Evolutionary conservation across 768 basidiomycete genomes (phyloP).

Genomic region (Guyanaporus albipodus): DNA sequence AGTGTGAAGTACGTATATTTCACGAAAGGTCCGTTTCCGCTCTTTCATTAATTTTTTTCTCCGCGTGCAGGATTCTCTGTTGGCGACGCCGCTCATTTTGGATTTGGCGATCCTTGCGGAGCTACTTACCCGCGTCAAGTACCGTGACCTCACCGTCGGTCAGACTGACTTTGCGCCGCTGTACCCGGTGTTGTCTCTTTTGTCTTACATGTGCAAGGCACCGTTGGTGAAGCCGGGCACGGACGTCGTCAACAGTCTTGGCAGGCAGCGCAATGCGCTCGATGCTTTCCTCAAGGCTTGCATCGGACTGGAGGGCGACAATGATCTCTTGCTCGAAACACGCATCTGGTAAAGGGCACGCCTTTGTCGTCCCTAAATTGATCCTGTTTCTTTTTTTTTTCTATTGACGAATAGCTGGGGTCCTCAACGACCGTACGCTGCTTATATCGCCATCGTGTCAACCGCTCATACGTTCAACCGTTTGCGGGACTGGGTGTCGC

Average conservation of each 20-base stretch:
- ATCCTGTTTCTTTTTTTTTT: neutral
- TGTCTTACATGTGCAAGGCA: conserved; percentile 97
- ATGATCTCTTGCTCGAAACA: conserved; percentile 82
- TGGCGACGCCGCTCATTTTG: conserved; percentile 94
- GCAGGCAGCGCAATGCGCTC: conserved; percentile 91
- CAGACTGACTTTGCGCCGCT: conserved; percentile 72
- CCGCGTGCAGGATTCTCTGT: conserved; percentile 71
- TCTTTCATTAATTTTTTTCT: conserved; percentile 3
- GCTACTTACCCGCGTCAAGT: conserved; percentile 88
- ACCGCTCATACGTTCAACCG: conserved; percentile 16
- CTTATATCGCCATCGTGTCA: neutral
- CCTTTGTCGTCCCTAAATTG: neutral
- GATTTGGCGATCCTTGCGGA: conserved; percentile 92
- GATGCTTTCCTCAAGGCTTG: conserved; percentile 95
- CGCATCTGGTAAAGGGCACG: conserved; percentile 70
- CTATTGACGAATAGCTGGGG: conserved; percentile 4
- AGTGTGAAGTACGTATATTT: conserved; percentile 72
- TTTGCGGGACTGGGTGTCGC: too few species aligned
- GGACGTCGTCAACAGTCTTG: conserved; percentile 92
- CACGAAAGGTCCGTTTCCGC: fast-evolving
- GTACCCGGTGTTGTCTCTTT: conserved; percentile 87
- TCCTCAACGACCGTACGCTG: conserved; percentile 29
- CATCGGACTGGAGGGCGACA: conserved; percentile 77
- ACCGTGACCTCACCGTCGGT: conserved; percentile 52
- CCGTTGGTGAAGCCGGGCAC: conserved; percentile 94